Conservation (phyloP, 352 stramenopile genomes). For the Globisporangium acanthophoron region DNA sequence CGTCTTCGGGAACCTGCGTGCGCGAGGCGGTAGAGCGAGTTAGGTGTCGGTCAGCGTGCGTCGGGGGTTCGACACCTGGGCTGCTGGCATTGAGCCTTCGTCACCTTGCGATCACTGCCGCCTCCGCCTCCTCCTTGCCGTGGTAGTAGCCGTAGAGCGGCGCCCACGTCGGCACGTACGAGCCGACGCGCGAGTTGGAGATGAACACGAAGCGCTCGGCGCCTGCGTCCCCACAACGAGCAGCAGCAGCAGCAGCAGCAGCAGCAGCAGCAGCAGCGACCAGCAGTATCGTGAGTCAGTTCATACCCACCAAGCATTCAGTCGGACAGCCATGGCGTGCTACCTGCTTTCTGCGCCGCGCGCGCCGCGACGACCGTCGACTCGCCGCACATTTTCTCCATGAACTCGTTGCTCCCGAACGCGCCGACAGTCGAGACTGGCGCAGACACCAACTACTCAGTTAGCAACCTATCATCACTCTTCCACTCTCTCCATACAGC, state of each 20-base stretch:
- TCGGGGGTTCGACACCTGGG: neutral
- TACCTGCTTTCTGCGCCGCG: slow-evolving; percentile 67
- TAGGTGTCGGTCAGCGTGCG: too few relatives aligned
- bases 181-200: slow-evolving; percentile 88
- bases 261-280: too few relatives aligned
- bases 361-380: slow-evolving; percentile 71
- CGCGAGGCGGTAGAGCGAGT: too few relatives aligned
- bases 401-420: slow-evolving; percentile 85
- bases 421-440: slow-evolving; percentile 84
- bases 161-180: slow-evolving; percentile 59
- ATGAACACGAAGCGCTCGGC: slow-evolving; percentile 87
- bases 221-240: slow-evolving; percentile 8
- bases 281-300: too few relatives aligned
- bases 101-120: slow-evolving; percentile 54
- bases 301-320: too few relatives aligned
- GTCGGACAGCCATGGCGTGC: neutral
- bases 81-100: neutral
- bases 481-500: neutral
- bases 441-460: neutral
- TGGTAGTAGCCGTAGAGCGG: slow-evolving; percentile 89
- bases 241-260: too few relatives aligned
- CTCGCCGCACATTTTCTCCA: slow-evolving; percentile 88
- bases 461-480: neutral
- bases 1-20: slow-evolving; percentile 52
- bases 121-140: slow-evolving; percentile 84